Conservation (phyloP, 2,329 filamentous ascomycete genomes). For the Aureobasidium sp. region DNA sequence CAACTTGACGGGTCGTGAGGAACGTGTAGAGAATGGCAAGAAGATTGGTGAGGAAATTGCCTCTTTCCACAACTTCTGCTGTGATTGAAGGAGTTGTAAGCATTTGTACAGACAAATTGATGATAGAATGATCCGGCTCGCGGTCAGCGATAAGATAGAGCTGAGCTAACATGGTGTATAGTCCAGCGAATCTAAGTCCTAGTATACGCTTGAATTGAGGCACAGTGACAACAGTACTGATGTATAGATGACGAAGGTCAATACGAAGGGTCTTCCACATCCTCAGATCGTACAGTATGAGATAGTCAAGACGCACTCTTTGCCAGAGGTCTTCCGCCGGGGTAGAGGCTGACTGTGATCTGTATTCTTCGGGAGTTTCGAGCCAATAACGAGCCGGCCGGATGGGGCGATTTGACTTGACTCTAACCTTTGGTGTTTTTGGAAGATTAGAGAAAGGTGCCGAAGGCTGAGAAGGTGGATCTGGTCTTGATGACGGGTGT, state of each 20-base stretch:
- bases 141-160: conserved; percentile 92
- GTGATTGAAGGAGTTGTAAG: conserved; percentile 95
- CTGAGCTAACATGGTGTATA: conserved; percentile 90
- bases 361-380: conserved; percentile 65
- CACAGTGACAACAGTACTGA: conserved; percentile 91
- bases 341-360: conserved; percentile 45
- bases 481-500: conserved; percentile 23
- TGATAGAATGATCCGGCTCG: conserved; percentile 96
- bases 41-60: conserved; percentile 91
- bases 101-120: conserved; percentile 95
- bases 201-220: conserved; percentile 93
- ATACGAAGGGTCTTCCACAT: conserved; percentile 96
- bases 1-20: conserved; percentile 89
- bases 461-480: conserved; percentile 56
- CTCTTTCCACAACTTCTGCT: conserved; percentile 85
- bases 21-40: conserved; percentile 98
- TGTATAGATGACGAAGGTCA: conserved; percentile 86
- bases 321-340: conserved; percentile 78
- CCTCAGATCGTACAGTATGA: conserved; percentile 87
- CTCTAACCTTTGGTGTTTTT: conserved; percentile 61
- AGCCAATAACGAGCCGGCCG: conserved; percentile 78
- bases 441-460: conserved; percentile 65
- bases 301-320: conserved; percentile 83
- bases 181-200: conserved; percentile 83
- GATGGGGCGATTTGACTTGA: conserved; percentile 44